Percentiles rank a stretch among this genome's conserved stretches.
Conservation (phyloP, 345 rosid species). For the Pistacia vera region DNA sequence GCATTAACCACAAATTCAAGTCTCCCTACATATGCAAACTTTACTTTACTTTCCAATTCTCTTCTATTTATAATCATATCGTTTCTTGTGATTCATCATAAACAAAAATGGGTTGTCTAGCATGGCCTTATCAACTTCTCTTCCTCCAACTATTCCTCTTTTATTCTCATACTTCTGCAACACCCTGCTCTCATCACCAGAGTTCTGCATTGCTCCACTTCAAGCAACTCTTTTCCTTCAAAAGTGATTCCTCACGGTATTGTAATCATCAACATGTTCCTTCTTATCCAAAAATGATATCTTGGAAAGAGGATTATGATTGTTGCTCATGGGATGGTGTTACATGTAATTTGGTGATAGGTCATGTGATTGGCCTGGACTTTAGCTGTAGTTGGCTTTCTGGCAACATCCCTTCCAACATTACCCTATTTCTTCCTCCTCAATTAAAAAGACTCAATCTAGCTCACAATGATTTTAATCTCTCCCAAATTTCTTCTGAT, state of each 20-base stretch:
- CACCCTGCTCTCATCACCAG: slow-evolving; percentile 1
- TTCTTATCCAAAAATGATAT: neutral
- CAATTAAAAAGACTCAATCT: slow-evolving; percentile 16
- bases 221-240: slow-evolving; percentile 2
- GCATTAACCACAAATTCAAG: too few relatives aligned
- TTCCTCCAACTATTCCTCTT: neutral
- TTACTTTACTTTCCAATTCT: too few relatives aligned
- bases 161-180: neutral
- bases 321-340: slow-evolving; percentile 38
- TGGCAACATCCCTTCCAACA: neutral
- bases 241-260: neutral
- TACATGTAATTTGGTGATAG: neutral
- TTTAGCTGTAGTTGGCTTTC: slow-evolving; percentile 16
- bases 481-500: slow-evolving; percentile 2
- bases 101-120: neutral
- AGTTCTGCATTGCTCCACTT: slow-evolving; percentile 6
- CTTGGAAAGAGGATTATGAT: slow-evolving; percentile 11
- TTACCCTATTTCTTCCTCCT: slow-evolving; percentile 12
- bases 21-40: too few relatives aligned
- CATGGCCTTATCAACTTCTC: neutral
- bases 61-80: too few relatives aligned
- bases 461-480: slow-evolving; percentile 4
- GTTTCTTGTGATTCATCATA: neutral
- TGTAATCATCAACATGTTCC: too few relatives aligned
- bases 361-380: slow-evolving; percentile 31